phyloP scores from a whole-genome alignment of 331 rosid species.

The Telfairia occidentalis region DNA sequence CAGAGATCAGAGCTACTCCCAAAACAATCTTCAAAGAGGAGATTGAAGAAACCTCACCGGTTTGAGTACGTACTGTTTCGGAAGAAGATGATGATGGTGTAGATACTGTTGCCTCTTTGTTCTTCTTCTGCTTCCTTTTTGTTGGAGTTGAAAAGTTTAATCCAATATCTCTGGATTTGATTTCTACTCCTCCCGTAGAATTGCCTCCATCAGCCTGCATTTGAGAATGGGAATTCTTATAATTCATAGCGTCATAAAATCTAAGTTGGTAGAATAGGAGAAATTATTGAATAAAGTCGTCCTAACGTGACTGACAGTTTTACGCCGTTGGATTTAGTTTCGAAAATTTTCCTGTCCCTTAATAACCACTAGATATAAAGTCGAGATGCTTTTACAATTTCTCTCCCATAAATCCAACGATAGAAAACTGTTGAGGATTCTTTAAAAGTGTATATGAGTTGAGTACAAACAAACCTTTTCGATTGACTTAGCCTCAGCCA shows the following conservation, averaged over 20 bases:
- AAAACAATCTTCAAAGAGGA: constrained; percentile 40
- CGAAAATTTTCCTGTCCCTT: too few relatives aligned
- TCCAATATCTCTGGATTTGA: constrained; percentile 78
- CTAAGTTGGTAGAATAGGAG: too few relatives aligned
- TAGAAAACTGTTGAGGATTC: neutral
- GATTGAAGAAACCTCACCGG: constrained; percentile 39
- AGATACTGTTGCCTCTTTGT: constrained; percentile 38
- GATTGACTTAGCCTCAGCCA: constrained; percentile 29
- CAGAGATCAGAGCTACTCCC: constrained; percentile 67
- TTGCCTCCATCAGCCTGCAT: constrained; percentile 43
- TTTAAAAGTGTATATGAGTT: neutral
- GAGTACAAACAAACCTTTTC: constrained; percentile 40
- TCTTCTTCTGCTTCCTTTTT: constrained; percentile 74
- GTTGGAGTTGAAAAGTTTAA: constrained; percentile 50
- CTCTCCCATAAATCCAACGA: too few relatives aligned
- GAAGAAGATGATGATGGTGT: constrained; percentile 36
- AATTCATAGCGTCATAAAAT: neutral
- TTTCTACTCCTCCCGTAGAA: constrained; percentile 36
- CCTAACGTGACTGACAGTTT: too few relatives aligned
- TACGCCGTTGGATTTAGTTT: too few relatives aligned
- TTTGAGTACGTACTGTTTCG: constrained; percentile 27
- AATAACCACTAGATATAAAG: too few relatives aligned
- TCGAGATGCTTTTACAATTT: too few relatives aligned
- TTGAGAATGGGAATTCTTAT: too few relatives aligned
- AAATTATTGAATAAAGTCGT: too few relatives aligned